Percentiles rank a stretch among this genome's conserved stretches.
Evolutionary conservation across 108 stramenopile species (phyloP).

Genomic region (Skeletonema grethae): DNA sequence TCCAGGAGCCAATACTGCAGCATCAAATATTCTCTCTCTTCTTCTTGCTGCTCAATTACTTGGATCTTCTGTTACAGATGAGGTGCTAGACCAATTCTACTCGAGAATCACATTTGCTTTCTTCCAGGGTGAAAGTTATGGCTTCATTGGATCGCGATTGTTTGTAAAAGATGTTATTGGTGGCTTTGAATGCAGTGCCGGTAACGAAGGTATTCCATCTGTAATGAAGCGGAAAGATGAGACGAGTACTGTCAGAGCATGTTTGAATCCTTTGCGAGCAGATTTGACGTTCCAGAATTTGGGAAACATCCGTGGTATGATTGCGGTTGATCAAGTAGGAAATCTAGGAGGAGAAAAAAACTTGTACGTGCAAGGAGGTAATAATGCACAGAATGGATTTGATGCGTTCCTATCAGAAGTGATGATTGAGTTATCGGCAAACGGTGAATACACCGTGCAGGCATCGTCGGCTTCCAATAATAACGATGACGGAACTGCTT

Average conservation of each 20-base stretch:
- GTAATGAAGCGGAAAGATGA: conserved; percentile 49
- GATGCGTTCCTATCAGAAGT: conserved; percentile 71
- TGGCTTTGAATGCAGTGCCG: conserved; percentile 59
- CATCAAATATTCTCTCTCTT: conserved; percentile 74
- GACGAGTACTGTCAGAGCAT: conserved; percentile 58
- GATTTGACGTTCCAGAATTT: conserved; percentile 76
- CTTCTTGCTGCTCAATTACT: conserved; percentile 78
- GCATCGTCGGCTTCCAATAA: conserved; percentile 52
- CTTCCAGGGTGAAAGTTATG: conserved; percentile 83
- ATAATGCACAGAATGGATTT: conserved; percentile 37
- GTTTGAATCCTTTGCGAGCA: conserved; percentile 73
- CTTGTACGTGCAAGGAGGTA: conserved; percentile 74
- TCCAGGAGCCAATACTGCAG: conserved; percentile 80
- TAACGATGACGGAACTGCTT: conserved; percentile 40
- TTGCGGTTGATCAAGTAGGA: conserved; percentile 88
- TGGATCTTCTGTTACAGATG: conserved; percentile 60
- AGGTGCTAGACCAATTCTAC: conserved; percentile 56
- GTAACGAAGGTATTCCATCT: conserved; percentile 54
- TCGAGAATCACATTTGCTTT: conserved; percentile 79
- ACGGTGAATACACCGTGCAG: conserved; percentile 39
- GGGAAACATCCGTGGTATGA: conserved; percentile 70
- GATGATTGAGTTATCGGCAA: conserved; percentile 56
- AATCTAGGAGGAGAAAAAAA: conserved; percentile 48
- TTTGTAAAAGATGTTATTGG: conserved; percentile 74
- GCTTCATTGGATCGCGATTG: conserved; percentile 72